Base-by-base conservation (phyloP, 2,329 filamentous ascomycete genomes). In the Colletotrichum viniferum region DNA sequence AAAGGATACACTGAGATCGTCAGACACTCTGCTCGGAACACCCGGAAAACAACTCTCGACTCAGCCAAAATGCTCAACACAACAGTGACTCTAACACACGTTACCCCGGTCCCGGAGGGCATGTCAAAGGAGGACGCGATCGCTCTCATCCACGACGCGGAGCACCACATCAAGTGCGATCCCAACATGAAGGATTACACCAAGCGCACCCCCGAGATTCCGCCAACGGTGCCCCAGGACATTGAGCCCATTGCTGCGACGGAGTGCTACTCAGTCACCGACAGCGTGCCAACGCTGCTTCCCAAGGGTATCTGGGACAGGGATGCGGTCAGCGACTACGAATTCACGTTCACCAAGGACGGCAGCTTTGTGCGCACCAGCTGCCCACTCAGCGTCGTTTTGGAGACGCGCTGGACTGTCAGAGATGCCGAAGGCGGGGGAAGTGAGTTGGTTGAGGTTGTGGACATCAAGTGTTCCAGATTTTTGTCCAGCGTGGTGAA, bases 241-340 rank as follows among this genome's bases (percentile, higher is more conserved):
- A 76, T 80, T 36, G 75, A 71, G 21, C 78, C 81, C 28, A 73
- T 81, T 32, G 79, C 78, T 21, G 77, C 81, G 52, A 82, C 83
- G n/a, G 80, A 81, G 63, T 83, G 84, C 77, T 91, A 88, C 82
- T 83, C 84, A 36, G 88, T 91, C 28, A 88, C 85, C 8, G 88
- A 89, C 77, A 82, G 85, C 48, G 84, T 90, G 9, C 88, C 90
- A 78, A 84, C 88, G 48, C 82, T 91, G 43, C 83, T 91, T 28
- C 89, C 89, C 5, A 88, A 88, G 16, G 89, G 89, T 4, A 83
- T 91, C 32, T 91, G 88, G 89, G 88, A 89, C 79, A 87, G 85
- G 67, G 87, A 88, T 63, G 87, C 91, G 8, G 85, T 88, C 68
- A 90, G 89, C 82, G 86, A 81, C 7, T 89, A 90, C 79, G 89